Base-by-base conservation (phyloP, 495 filamentous ascomycete genomes). In the Neurospora africana region DNA sequence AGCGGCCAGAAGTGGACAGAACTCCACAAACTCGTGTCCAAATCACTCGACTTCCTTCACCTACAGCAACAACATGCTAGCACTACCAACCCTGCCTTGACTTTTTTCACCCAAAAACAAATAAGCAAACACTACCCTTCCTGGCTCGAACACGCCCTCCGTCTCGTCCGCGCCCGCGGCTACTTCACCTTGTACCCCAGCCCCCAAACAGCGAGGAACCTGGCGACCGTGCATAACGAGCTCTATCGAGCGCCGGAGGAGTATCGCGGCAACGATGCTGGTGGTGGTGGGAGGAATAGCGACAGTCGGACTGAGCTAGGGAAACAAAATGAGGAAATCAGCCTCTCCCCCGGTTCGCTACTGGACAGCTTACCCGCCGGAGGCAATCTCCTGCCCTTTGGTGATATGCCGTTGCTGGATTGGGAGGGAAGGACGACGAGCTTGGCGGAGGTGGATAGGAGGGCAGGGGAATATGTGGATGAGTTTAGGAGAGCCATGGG, bases 1-100 rank as follows among this genome's bases (percentile, higher is more conserved):
- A 91, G 93, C 69, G 93, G 93, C 30, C 89, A 93, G 40, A 92
- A 91, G 77, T 97, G 93, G 93, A 81, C 85, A 21, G 91, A 94
- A 73, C 85, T 96, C 19, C 92, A 97, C 76, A 85, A 87, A 19
- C 92, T 95, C 68, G 85, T 94, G 4, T 86, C 87, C 8, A 81
- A 84, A 23, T 82, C 87, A 3, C 75, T 93, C 21, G 79, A 84
- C 19, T 76, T 78, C n/a, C 78, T 82, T 71, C 84, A 80, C 44
- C 53, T 30, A 68, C 17, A 72, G 75, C 11, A 77, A 76, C 44
- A 23, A 53, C 43, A 21, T 44, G 44, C n/a, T 23, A 23, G 9
- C 10, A 19, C n/a, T 53, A 9, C 41, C 33, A 37, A 69, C 21
- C 67, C 72, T 11, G 67, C 76, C 1, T 77, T 82, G 5, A 67